Conservation (phyloP, 2,329 filamentous ascomycete species). For the Ceratocystis papillata region DNA sequence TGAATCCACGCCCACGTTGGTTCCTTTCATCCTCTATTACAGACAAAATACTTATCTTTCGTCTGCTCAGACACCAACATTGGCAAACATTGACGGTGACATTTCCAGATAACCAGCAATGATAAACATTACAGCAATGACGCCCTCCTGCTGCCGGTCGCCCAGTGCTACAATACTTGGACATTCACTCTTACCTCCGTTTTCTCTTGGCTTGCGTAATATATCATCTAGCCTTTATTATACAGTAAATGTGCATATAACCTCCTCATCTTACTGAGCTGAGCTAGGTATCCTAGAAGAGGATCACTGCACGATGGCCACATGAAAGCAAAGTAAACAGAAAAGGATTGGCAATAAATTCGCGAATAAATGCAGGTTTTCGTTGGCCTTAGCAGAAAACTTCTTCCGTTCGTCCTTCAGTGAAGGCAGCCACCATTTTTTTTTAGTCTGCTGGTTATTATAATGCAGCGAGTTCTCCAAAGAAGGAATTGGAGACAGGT, state of each 20-base stretch:
- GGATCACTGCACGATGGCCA: neutral
- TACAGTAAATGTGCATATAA: neutral
- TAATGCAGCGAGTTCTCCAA: neutral
- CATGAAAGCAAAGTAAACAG: neutral
- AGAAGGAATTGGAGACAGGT: too few relatives aligned
- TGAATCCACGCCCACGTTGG: constrained; percentile 2
- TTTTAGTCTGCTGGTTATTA: neutral
- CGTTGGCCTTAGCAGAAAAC: neutral
- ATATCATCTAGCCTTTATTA: too few relatives aligned
- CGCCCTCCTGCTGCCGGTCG: too few relatives aligned
- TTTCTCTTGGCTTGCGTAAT: too few relatives aligned
- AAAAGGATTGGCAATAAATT: neutral
- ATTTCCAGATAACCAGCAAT: too few relatives aligned
- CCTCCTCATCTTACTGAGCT: neutral
- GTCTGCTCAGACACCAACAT: too few relatives aligned
- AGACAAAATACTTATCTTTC: too few relatives aligned
- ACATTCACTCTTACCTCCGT: too few relatives aligned
- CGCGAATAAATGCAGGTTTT: neutral
- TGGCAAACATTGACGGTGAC: too few relatives aligned
- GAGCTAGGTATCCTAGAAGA: neutral
- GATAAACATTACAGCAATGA: too few relatives aligned
- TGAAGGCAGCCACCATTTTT: neutral
- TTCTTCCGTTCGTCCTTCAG: constrained; percentile 12
- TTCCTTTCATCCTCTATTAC: neutral
- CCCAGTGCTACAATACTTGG: too few relatives aligned